phyloP scores from a whole-genome alignment of 805 yeast genomes.

The Cyberlindnera nakhonratchasimensis region DNA sequence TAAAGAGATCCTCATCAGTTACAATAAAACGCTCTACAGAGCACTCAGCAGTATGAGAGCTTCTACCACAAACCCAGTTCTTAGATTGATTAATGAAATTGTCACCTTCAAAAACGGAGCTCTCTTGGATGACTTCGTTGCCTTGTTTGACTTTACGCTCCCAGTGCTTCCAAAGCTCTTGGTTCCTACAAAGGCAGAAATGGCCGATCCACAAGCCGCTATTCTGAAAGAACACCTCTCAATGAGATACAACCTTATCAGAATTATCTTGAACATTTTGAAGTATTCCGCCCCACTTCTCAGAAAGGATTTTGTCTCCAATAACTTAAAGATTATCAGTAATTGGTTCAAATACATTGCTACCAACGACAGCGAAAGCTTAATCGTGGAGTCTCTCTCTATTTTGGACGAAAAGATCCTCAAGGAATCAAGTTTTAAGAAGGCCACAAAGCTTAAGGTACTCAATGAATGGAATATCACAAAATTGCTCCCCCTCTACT shows the following conservation, averaged over 20 bases:
- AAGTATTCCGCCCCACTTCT: constrained; percentile 46
- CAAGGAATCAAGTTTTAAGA: constrained; percentile 57
- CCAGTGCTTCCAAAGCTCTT: constrained; percentile 60
- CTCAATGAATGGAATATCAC: constrained; percentile 73
- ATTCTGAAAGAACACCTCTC: constrained; percentile 37
- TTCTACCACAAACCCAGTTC: constrained; percentile 54
- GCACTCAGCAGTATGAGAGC: constrained; percentile 58
- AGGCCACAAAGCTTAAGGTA: constrained; percentile 67
- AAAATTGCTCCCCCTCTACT: constrained; percentile 52
- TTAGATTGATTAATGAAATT: constrained; percentile 54
- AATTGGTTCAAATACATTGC: constrained; percentile 64
- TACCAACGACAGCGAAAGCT: constrained; percentile 47
- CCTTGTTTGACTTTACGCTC: constrained; percentile 64
- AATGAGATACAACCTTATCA: constrained; percentile 57
- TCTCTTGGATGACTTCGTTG: constrained; percentile 53
- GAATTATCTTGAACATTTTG: constrained; percentile 57
- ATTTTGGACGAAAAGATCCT: constrained; percentile 51
- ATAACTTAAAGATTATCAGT: constrained; percentile 54
- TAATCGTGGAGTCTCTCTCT: constrained; percentile 39
- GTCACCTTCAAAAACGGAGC: constrained; percentile 47
- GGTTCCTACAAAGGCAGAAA: constrained; percentile 47
- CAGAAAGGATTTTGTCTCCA: constrained; percentile 61
- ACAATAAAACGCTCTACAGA: constrained; percentile 64
- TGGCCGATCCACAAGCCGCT: constrained; percentile 34
- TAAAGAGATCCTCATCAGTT: constrained; percentile 49